Conservation (phyloP, 805 yeast species). For the Cyberlindnera sargentensis region DNA sequence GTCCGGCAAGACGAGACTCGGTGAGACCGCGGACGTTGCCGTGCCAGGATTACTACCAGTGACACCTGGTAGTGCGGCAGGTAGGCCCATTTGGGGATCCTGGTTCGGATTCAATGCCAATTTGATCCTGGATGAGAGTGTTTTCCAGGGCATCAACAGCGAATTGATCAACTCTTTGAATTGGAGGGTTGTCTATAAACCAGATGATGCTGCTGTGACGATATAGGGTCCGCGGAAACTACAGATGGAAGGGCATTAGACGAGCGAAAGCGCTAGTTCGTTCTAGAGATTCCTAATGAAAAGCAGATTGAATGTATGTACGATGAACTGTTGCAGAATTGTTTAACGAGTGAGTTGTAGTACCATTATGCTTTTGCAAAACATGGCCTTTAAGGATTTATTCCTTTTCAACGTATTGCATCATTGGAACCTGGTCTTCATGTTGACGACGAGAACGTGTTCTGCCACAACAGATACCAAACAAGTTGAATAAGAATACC, state of each 20-base stretch:
- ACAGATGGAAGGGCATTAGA: too few species aligned
- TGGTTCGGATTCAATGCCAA: slow-evolving; percentile 63
- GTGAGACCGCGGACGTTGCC: slow-evolving; percentile 53
- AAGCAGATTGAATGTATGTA: background rate
- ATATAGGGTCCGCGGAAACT: slow-evolving; percentile 2
- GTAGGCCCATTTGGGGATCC: slow-evolving; percentile 44
- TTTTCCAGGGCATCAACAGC: slow-evolving; percentile 28
- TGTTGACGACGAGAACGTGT: slow-evolving; percentile 6
- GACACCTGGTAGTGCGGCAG: background rate
- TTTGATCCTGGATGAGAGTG: slow-evolving; percentile 50
- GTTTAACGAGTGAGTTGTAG: background rate
- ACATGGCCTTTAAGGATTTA: background rate
- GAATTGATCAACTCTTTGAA: slow-evolving; percentile 55
- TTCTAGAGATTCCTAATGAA: too few species aligned
- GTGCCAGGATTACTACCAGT: slow-evolving; percentile 4
- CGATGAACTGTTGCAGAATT: background rate
- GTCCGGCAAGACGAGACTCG: slow-evolving; percentile 58
- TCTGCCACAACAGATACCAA: slow-evolving; percentile 37
- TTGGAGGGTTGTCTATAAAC: slow-evolving; percentile 59
- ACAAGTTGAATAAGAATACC: slow-evolving; percentile 26
- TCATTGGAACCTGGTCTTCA: slow-evolving; percentile 11
- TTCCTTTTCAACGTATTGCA: slow-evolving; percentile 17
- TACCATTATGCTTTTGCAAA: background rate
- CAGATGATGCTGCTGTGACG: slow-evolving; percentile 39
- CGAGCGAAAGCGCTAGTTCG: too few species aligned